Conservation (phyloP, 371 early-diverging fungal genomes). For the Batkoa obscura region DNA sequence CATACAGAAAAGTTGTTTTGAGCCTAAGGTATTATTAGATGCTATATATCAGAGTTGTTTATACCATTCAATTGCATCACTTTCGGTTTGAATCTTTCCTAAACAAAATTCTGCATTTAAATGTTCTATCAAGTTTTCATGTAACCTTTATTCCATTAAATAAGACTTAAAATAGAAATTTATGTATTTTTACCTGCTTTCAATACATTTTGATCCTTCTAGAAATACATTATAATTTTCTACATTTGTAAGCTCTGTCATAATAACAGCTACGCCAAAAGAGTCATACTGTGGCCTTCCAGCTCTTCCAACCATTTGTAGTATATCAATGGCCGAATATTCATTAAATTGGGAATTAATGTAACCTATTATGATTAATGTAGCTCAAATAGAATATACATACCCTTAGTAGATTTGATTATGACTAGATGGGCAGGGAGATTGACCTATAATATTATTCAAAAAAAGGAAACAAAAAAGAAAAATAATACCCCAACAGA, state of each 20-base stretch:
- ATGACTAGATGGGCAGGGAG: slow-evolving; percentile 80
- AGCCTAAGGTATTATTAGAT: slow-evolving; percentile 20
- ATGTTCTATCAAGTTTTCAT: slow-evolving; percentile 54
- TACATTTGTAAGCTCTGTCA: slow-evolving; percentile 37
- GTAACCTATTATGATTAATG: slow-evolving; percentile 30
- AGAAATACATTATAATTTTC: slow-evolving; percentile 31
- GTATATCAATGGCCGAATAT: slow-evolving; percentile 44
- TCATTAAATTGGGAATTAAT: slow-evolving; percentile 29
- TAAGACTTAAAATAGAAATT: slow-evolving; percentile 1
- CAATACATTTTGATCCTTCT: slow-evolving; percentile 31
- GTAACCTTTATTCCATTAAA: slow-evolving; percentile 21
- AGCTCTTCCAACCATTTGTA: slow-evolving; percentile 90
- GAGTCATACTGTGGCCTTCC: slow-evolving; percentile 76
- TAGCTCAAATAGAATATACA: not conserved
- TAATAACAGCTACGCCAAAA: slow-evolving; percentile 49
- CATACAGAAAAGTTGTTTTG: slow-evolving; percentile 49
- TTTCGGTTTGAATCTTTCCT: slow-evolving; percentile 30
- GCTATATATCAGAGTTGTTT: not conserved
- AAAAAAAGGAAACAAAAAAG: not conserved
- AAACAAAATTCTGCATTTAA: slow-evolving; percentile 68
- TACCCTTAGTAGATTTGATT: slow-evolving; percentile 44
- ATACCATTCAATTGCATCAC: slow-evolving; percentile 43
- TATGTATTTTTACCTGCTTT: slow-evolving; percentile 34
- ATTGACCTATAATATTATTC: slow-evolving; percentile 31
- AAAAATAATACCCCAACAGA: slow-evolving; percentile 53